Evolutionary conservation across 352 stramenopile species (phyloP).

Genomic region (Pythium sukuiense): DNA sequence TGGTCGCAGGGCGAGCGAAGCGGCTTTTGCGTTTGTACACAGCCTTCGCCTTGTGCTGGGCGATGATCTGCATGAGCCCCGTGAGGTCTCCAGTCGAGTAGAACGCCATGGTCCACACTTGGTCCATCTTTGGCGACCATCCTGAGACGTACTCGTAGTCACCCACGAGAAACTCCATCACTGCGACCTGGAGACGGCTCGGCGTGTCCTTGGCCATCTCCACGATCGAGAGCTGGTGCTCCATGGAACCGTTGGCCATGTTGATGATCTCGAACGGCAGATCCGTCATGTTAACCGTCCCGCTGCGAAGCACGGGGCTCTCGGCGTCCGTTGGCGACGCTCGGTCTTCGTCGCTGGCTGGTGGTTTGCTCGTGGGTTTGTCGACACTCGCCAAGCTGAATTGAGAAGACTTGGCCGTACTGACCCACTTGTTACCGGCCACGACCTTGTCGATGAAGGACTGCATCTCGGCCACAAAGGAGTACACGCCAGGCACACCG

Average conservation of each 20-base stretch:
- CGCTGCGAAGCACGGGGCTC: constrained; percentile 12
- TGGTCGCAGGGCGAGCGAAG: constrained; percentile 16
- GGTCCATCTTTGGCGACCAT: constrained; percentile 26
- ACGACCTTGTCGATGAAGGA: constrained; percentile 33
- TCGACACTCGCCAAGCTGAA: background rate
- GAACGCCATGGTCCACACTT: constrained; percentile 28
- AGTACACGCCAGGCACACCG: constrained; percentile 37
- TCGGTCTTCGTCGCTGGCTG: background rate
- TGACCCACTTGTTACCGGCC: constrained; percentile 32
- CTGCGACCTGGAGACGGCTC: constrained; percentile 16
- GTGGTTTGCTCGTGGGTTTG: background rate
- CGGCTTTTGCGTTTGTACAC: constrained; percentile 30
- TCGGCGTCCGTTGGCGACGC: background rate
- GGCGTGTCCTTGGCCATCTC: constrained; percentile 35
- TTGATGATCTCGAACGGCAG: constrained; percentile 37
- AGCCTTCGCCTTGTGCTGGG: constrained; percentile 13
- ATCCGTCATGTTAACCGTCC: constrained; percentile 12
- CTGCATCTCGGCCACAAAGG: constrained; percentile 28
- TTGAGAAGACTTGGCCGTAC: constrained; percentile 9
- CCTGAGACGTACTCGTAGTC: constrained; percentile 20
- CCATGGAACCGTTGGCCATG: constrained; percentile 25
- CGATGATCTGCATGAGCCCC: constrained; percentile 29
- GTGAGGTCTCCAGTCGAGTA: constrained; percentile 38
- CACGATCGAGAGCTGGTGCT: constrained; percentile 33
- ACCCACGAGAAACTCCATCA: constrained; percentile 35